These are phyloP conservation scores for Phytophthora pini DNA, from an alignment of 352 stramenopile species.

Conservation along the genomic window DNA sequence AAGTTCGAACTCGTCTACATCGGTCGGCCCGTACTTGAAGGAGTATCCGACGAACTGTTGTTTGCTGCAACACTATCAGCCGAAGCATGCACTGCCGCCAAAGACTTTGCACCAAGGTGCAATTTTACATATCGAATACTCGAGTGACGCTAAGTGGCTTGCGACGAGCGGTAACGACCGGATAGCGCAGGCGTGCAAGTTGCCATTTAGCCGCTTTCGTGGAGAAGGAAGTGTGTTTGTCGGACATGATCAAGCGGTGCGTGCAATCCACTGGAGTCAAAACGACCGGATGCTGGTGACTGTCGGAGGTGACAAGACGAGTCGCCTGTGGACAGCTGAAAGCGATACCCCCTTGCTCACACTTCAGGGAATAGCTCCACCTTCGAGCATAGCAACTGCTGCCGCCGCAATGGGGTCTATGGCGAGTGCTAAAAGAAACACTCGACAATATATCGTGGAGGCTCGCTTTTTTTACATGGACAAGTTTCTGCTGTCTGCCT, in stretches of 20 bases:
- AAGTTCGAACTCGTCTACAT: slow-evolving; percentile 27
- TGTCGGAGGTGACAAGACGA: slow-evolving; percentile 72
- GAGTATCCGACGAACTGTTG: slow-evolving; percentile 76
- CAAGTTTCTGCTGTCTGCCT: slow-evolving; percentile 82
- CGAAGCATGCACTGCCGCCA: slow-evolving; percentile 57
- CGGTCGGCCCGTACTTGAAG: slow-evolving; percentile 54
- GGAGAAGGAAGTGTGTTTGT: slow-evolving; percentile 75
- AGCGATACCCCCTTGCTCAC: slow-evolving; percentile 69
- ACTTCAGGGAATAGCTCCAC: slow-evolving; percentile 48
- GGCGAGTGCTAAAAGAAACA: slow-evolving; percentile 55
- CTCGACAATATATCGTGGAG: slow-evolving; percentile 67
- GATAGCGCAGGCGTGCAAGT: slow-evolving; percentile 66
- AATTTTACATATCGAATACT: slow-evolving; percentile 81
- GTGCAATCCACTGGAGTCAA: slow-evolving; percentile 75
- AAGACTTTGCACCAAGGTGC: slow-evolving; percentile 68
- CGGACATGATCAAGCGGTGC: slow-evolving; percentile 73
- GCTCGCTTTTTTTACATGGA: slow-evolving; percentile 90
- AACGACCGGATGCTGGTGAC: slow-evolving; percentile 76
- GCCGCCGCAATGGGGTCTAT: slow-evolving; percentile 35
- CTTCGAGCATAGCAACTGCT: slow-evolving; percentile 38
- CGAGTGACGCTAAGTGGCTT: slow-evolving; percentile 77
- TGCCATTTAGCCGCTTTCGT: slow-evolving; percentile 76
- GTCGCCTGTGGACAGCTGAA: slow-evolving; percentile 68
- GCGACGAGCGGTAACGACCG: slow-evolving; percentile 70
- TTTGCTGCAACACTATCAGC: slow-evolving; percentile 65